Conservation (phyloP, 352 stramenopile species). For the Hyaloperonospora brassicae region DNA sequence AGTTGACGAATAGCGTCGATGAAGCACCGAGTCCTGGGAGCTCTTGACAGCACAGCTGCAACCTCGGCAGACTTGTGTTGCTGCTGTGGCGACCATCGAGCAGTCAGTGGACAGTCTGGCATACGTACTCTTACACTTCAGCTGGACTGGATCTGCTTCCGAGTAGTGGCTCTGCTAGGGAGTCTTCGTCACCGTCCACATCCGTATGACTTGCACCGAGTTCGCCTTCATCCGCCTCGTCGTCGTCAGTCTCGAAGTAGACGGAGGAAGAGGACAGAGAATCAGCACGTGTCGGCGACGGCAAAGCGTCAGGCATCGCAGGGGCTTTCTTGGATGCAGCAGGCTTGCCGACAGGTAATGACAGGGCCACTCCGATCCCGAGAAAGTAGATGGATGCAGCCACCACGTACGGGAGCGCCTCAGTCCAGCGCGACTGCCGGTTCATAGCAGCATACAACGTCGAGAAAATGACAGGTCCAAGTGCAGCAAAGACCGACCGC, state of each 20-base stretch:
- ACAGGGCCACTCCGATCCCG: slow-evolving; percentile 38
- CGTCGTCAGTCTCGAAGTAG: slow-evolving; percentile 44
- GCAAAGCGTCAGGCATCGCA: slow-evolving; percentile 19
- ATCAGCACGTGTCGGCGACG: slow-evolving; percentile 33
- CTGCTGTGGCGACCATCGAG: too few species aligned
- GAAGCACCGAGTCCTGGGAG: too few species aligned
- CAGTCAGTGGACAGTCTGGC: neutral
- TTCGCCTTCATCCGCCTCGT: slow-evolving; percentile 14
- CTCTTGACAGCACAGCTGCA: too few species aligned
- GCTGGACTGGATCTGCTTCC: slow-evolving; percentile 1
- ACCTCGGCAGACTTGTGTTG: too few species aligned
- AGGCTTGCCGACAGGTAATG: slow-evolving; percentile 24
- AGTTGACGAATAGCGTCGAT: too few species aligned
- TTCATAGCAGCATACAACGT: slow-evolving; percentile 55
- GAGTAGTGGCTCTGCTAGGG: slow-evolving; percentile 46
- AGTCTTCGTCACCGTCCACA: slow-evolving; percentile 18
- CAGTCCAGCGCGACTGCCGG: slow-evolving; percentile 28
- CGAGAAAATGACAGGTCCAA: slow-evolving; percentile 54
- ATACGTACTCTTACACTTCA: neutral
- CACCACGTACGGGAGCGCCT: slow-evolving; percentile 53
- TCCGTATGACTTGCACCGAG: slow-evolving; percentile 17
- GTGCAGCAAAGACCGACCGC: slow-evolving; percentile 54
- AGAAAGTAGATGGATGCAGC: slow-evolving; percentile 42
- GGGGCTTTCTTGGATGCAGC: slow-evolving; percentile 7
- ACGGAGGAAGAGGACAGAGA: slow-evolving; percentile 26